These are phyloP conservation scores for Tetrapisispora iriomotensis DNA, from an alignment of 805 yeast species.

Conservation along the genomic window DNA sequence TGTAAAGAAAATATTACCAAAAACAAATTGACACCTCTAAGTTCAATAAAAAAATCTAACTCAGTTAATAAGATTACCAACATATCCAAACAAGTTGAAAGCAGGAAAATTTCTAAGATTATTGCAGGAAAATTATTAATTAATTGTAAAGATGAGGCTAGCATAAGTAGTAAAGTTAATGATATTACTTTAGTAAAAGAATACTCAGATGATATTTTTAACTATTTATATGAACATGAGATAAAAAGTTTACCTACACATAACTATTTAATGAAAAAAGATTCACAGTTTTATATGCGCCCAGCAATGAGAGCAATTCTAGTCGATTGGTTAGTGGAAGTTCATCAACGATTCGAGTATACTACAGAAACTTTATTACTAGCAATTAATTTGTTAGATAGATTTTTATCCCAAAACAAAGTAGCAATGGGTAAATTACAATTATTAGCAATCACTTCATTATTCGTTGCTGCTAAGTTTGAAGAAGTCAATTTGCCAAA, in stretches of 20 bases:
- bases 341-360: conserved; percentile 72
- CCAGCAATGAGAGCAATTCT: conserved; percentile 79
- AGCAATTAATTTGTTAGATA: conserved; percentile 78
- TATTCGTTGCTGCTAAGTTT: conserved; percentile 85
- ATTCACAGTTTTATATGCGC: conserved; percentile 54
- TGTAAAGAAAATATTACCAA: background rate
- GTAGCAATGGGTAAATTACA: conserved; percentile 76
- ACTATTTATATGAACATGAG: conserved; percentile 62
- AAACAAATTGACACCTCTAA: conserved; percentile 1
- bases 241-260: conserved; percentile 57
- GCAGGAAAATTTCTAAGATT: background rate
- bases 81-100: background rate
- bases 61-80: background rate
- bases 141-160: background rate
- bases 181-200: conserved; percentile 69
- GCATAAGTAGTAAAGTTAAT: background rate
- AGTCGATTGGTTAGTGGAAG: conserved; percentile 91
- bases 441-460: conserved; percentile 72
- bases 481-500: conserved; percentile 89
- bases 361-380: conserved; percentile 78
- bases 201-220: conserved; percentile 78
- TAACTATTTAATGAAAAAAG: conserved; percentile 42
- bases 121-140: no score
- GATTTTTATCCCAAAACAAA: conserved; percentile 66
- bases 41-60: background rate